phyloP scores from a whole-genome alignment of 2,329 filamentous ascomycete genomes.

The Fusarium marasasianum region DNA sequence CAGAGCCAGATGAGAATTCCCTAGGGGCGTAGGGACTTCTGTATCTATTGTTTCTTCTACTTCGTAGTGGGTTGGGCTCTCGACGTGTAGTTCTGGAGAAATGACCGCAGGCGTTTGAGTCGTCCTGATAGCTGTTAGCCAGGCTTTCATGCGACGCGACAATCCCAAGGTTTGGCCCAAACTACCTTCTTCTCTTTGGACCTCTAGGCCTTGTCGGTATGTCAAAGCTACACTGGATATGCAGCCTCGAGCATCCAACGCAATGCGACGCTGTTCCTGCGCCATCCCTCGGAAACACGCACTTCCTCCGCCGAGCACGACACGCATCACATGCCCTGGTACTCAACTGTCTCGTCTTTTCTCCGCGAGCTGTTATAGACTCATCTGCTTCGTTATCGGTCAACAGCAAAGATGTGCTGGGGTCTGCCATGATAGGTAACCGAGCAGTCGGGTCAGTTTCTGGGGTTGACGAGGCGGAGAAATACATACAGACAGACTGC shows the following conservation, averaged over 20 bases:
- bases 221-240: constrained; percentile 8
- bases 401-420: neutral
- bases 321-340: neutral
- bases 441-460: neutral
- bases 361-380: neutral
- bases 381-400: neutral
- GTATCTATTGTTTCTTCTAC: fast-evolving
- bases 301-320: constrained; percentile 4
- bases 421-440: neutral
- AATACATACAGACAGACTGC: neutral
- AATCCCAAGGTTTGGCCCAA: fast-evolving
- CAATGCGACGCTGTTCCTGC: neutral
- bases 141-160: fast-evolving
- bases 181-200: neutral
- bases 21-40: fast-evolving
- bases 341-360: neutral
- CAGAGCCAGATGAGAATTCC: neutral
- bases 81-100: neutral
- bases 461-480: constrained; percentile 5
- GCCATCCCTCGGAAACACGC: neutral
- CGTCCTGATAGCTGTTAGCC: neutral
- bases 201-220: neutral
- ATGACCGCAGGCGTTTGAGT: neutral
- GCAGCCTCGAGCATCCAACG: neutral
- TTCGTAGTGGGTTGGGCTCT: neutral